Base-by-base conservation (phyloP, 208 protist genomes). In the Acanthamoeba rhysodes region DNA sequence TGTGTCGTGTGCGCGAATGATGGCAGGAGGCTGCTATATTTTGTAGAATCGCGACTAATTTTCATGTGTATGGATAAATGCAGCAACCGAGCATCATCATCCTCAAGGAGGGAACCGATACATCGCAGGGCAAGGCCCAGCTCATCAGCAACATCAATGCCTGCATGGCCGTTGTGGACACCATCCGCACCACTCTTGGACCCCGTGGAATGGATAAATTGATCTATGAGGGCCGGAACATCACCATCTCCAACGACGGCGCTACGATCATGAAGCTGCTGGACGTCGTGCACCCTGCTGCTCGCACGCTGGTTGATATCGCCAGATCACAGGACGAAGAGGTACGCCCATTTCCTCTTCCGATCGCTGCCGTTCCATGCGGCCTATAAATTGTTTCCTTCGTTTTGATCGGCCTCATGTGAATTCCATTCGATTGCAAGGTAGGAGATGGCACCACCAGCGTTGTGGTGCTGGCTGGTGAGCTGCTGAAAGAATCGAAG, bases 181-280 rank as follows among this genome's bases (percentile, higher is more conserved):
- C 98, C 62, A 95, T 99, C 8, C 95, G 97, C n/a, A 99, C 98
- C 34, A 99, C 99, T 29, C 97, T 99, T 12, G 97, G 97, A 59
- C 99, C 99, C 41, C 98, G 99, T 90, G 99, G 99, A 55, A 99
- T 99, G 99, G 99, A 99, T 97, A 99, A 99, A 97, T 98, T 99
- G 55, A 90, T 97, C 32, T 96, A 95, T 90, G 70, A 96, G 80
- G 50, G 50, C n/a, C 74, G 94, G n/a, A 95, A 93, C 48, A 97
- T 98, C 41, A 99, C 99, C 53, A 99, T 99, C 95, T 99, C 99
- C 55, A 99, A 99, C 97, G 99, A 99, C 97, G 99, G 99, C 70
- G 99, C 99, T 4, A 99, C 99, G 22, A 99, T 99, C 68, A 99
- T 99, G 98, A 99, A 99, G 96, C 96, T 99, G 55, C 98, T 99